Base-by-base conservation (phyloP, 2,329 filamentous ascomycete genomes). In the Calonectria leucothoes region DNA sequence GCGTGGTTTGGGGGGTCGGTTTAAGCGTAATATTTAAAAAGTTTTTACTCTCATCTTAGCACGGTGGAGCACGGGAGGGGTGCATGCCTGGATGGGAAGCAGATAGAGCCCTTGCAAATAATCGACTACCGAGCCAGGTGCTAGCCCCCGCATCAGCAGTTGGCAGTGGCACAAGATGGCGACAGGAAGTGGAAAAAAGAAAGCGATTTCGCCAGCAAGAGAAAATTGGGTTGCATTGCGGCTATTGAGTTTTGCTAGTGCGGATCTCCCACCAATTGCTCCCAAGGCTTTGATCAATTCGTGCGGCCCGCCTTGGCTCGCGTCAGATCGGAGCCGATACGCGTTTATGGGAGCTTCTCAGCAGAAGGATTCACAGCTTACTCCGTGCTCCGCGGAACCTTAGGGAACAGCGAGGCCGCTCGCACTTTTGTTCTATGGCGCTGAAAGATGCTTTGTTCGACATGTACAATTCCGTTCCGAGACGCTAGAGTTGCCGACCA, bases 21-120 rank as follows among this genome's bases (percentile, higher is more conserved):
- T 61, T 61, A 61, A 61, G 55, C 55, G 55, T 61, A 61, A 61
- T 61, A 61, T 35, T 37, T 61, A 39, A 61, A 59, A 59, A 59
- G 12, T 11, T 11, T 23, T 39, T 37, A 17, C 12, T 37, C 23
- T 61, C 55, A 61, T 61, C 55, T 61, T 39, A 39, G 39, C 23
- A 17, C 25, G n/a, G 55, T 61, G 55, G 55, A 23, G 55, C 37
- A 61, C 55, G 55, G 55, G n/a, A 61, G 39, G 4, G 35, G 31
- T 37, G 55, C 55, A 39, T 10, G 12, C 31, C 55, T 61, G 55
- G 39, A 12, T 61, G 55, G 55, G 6, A 45, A 11, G 42, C 39
- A 45, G 39, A 45, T 25, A 23, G 15, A 14, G 55, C 33, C 55
- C 52, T 37, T 25, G 52, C 31, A 6, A 59, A 37, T 25, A 15